phyloP scores from a whole-genome alignment of 768 basidiomycete species.

The Lentinus brumalis region DNA sequence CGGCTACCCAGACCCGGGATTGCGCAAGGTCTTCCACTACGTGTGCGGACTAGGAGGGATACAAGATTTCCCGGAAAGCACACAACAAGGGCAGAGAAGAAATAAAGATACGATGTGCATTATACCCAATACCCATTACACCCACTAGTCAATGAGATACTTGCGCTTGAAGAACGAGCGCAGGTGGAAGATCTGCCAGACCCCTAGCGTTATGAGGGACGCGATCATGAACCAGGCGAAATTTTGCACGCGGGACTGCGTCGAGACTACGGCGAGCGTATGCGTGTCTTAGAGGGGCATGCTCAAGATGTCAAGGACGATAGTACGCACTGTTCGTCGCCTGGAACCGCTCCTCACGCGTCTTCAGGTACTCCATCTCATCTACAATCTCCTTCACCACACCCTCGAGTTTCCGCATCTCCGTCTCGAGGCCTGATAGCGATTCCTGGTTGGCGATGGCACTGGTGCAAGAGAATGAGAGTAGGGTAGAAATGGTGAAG shows the following conservation, averaged over 20 bases:
- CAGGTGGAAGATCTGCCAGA: constrained; percentile 95
- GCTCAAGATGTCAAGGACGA: not conserved
- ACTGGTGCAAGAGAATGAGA: constrained; percentile 41
- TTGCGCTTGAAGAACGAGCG: constrained; percentile 96
- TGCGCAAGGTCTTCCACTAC: too few relatives aligned
- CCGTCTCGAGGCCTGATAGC: constrained; percentile 91
- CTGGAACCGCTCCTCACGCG: constrained; percentile 86
- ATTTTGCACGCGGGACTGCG: constrained; percentile 86
- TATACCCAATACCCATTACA: not conserved
- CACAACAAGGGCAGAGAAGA: too few relatives aligned
- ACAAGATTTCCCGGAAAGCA: too few relatives aligned
- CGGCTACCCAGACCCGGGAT: too few relatives aligned
- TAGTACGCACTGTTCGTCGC: constrained; percentile 77
- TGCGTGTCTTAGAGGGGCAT: not conserved
- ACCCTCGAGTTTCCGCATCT: constrained; percentile 97
- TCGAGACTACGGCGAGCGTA: constrained; percentile 65
- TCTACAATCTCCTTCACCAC: constrained; percentile 93
- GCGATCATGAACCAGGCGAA: constrained; percentile 90
- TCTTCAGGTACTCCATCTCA: constrained; percentile 89
- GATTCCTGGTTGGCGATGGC: constrained; percentile 99
- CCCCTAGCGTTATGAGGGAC: constrained; percentile 76
- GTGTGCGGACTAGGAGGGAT: too few relatives aligned
- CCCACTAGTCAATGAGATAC: constrained; percentile 76
- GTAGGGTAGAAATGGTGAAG: not conserved
- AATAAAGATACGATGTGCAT: not conserved